Evolutionary conservation across 306 rosid genomes (phyloP), one percentile per base, ranked within the genome.

Genomic region (Mimosa bimucronata): DNA sequence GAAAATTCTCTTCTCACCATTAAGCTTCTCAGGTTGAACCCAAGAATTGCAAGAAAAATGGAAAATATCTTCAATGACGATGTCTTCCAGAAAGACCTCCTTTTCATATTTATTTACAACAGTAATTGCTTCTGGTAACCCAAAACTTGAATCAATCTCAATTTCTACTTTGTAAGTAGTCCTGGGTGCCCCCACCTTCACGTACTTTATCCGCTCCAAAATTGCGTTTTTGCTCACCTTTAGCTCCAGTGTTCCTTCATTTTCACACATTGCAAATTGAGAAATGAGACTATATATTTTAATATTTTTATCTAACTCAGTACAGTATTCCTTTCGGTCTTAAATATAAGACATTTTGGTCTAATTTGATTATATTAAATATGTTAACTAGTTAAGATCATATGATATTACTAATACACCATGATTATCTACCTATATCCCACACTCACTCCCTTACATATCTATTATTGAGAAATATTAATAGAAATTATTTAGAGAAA

Each of bases 1-100:
- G 87, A 89, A 89, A 2, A 76, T 25, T 80, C 88, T 75, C 70
- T 86, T 85, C 0, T 46, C 21, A 4, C 79, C 67, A n/a, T 72
- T 2, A 23, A 44, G 67, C 19, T 26, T 70, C 13, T 53, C 58
- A 11, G 87, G 80, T 52, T 86, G 87, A 79, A 89, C 66, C 92
- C 88, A 85, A 68, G 90, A 89, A 21, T 86, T 75, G 92, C 88
- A 85, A 9, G 62, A 3, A 66, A 89, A 78, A 61, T 77, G 73
- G 58, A 73, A 19, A 40, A 26, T 28, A 18, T 75, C 74, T 57
- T 52, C 52, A 64, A 85, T 48, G 75, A 9, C 52, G 64, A 86
- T 58, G 83, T 73, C 76, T 61, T 86, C 82, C 80, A 88, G 37
- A 76, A 77, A 88, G 45, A 88, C 72, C 62, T 88, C 92, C 2